Evolutionary conservation across 108 stramenopile species (phyloP).

Genomic region (Poteriospumella lacustris): DNA sequence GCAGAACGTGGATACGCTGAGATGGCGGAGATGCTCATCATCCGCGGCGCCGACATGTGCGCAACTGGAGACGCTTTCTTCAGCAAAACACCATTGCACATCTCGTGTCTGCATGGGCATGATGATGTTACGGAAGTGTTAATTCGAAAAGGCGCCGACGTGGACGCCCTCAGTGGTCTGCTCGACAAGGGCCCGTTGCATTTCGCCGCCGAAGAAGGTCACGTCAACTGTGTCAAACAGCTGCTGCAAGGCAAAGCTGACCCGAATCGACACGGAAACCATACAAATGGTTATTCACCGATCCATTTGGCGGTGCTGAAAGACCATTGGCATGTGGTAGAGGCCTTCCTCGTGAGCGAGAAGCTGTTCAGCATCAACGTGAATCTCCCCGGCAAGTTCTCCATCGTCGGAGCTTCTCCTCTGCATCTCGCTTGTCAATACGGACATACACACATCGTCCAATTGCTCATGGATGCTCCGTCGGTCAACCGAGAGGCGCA

Average conservation of each 20-base stretch:
- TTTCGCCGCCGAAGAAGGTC: neutral
- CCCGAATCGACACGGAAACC: neutral
- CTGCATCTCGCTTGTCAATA: neutral
- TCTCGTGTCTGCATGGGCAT: neutral
- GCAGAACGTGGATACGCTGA: slow-evolving; percentile 1
- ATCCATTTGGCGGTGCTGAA: too few species aligned
- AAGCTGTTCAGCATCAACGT: too few species aligned
- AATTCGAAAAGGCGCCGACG: neutral
- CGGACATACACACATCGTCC: neutral
- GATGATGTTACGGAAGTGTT: neutral
- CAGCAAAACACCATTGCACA: neutral
- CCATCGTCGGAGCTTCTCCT: neutral
- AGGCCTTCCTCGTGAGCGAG: too few species aligned
- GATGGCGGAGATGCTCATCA: neutral
- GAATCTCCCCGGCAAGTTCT: too few species aligned
- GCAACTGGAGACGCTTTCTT: neutral
- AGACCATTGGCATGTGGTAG: too few species aligned
- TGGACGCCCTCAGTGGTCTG: neutral
- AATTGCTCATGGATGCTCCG: neutral
- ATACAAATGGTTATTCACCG: too few species aligned
- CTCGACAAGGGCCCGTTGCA: neutral
- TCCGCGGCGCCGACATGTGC: neutral
- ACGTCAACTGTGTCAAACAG: neutral
- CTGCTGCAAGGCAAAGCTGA: neutral
- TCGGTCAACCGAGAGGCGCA: neutral